Conservation (phyloP, 1,284 basidiomycete species). For the Apiotrichum siamense region DNA sequence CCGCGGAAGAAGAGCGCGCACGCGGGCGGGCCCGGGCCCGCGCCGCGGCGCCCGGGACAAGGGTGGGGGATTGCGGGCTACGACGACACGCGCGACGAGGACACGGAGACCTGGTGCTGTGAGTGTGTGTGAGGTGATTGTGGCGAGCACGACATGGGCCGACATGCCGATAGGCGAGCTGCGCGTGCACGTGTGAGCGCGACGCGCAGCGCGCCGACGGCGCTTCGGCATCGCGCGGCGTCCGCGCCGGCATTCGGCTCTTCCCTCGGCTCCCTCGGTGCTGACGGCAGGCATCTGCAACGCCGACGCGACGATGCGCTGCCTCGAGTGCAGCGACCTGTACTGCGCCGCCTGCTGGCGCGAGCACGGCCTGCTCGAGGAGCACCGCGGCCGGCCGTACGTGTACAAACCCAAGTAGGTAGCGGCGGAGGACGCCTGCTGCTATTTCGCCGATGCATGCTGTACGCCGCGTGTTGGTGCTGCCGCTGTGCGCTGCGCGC, state of each 20-base stretch:
- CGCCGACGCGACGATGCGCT: conserved; percentile 37
- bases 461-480: too few relatives aligned
- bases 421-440: not conserved
- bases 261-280: not conserved
- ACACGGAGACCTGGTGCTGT: conserved; percentile 45
- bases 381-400: not conserved
- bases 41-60: conserved; percentile 18
- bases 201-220: too few relatives aligned
- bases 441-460: too few relatives aligned
- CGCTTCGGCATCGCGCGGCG: not conserved
- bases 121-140: conserved; percentile 6
- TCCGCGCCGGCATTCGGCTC: too few relatives aligned
- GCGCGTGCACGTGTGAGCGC: too few relatives aligned
- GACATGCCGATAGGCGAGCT: not conserved
- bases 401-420: not conserved
- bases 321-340: conserved; percentile 40
- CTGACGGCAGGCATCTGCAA: conserved; percentile 39
- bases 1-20: conserved; percentile 1
- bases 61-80: conserved; percentile 38
- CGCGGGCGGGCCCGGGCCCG: not conserved
- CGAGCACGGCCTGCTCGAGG: conserved; percentile 17
- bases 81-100: conserved; percentile 30
- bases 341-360: conserved; percentile 40
- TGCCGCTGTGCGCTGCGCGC: too few relatives aligned
- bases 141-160: not conserved